A percentile compares a stretch with the other conserved stretches of the same genome.
phyloP scores from a whole-genome alignment of 169 alveolate species.

The Sarcocystis neurona region DNA sequence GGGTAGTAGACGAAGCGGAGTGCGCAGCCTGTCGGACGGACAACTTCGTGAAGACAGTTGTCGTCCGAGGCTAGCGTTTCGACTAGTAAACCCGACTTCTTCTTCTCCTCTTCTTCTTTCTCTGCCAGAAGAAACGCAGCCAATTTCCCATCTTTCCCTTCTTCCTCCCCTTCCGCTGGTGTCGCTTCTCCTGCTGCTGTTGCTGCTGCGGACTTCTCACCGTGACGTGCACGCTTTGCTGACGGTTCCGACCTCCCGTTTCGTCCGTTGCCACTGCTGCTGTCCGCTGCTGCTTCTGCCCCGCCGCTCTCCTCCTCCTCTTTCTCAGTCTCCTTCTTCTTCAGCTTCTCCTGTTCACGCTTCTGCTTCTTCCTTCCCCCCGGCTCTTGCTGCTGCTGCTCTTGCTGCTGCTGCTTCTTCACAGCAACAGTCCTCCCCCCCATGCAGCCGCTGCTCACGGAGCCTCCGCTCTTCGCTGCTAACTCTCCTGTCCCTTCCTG shows the following conservation, averaged over 20 bases:
- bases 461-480: neutral
- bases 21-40: neutral
- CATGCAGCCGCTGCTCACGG: too few species aligned
- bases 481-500: neutral
- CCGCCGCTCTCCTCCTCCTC: too few species aligned
- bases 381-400: constrained; percentile 1
- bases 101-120: neutral
- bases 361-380: neutral
- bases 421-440: too few species aligned
- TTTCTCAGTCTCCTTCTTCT: too few species aligned
- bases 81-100: neutral
- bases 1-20: neutral
- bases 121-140: neutral
- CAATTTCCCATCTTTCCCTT: neutral
- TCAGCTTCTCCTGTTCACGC: neutral
- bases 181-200: neutral
- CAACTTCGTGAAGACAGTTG: constrained; percentile 18
- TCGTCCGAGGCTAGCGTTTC: neutral
- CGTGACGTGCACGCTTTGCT: neutral
- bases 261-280: neutral
- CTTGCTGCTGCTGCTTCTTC: too few species aligned
- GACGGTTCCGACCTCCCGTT: neutral
- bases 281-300: neutral
- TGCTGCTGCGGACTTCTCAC: neutral
- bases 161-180: neutral